A percentile compares a stretch with the other conserved stretches of the same genome.
These are phyloP conservation scores for Saccharomyces hybrid DNA, from an alignment of 1,139 yeast species.

Conservation along the genomic window DNA sequence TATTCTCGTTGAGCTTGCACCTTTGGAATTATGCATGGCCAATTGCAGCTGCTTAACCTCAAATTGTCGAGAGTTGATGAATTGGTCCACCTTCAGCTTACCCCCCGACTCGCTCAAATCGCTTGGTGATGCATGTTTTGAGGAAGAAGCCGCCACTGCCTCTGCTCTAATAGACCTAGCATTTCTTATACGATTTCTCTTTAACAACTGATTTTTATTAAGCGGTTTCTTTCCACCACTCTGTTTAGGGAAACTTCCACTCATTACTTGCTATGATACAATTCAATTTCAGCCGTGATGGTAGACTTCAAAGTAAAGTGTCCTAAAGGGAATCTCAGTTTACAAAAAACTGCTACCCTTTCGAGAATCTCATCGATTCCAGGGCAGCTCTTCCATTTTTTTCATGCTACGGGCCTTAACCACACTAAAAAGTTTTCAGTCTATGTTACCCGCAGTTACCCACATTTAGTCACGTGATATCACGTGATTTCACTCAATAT, in stretches of 20 bases:
- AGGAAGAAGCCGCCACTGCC: conserved; percentile 15
- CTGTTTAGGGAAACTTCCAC: neutral
- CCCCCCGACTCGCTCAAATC: conserved; percentile 38
- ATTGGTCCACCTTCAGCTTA: conserved; percentile 57
- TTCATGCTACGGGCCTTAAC: too few relatives aligned
- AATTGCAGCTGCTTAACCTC: conserved; percentile 72
- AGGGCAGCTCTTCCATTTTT: neutral
- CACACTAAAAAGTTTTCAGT: neutral
- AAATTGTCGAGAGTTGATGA: conserved; percentile 58
- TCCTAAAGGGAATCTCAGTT: too few relatives aligned
- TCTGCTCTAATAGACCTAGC: conserved; percentile 31
- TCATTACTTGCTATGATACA: neutral
- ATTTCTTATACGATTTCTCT: conserved; percentile 25
- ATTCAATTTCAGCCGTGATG: neutral
- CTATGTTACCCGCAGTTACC: too few relatives aligned
- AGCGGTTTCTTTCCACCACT: conserved; percentile 22
- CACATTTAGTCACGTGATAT: neutral
- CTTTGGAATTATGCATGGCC: conserved; percentile 66
- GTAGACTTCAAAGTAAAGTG: too few relatives aligned
- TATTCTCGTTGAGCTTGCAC: conserved; percentile 66
- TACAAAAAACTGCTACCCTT: neutral
- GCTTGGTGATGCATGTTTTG: conserved; percentile 7
- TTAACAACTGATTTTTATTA: conserved; percentile 25
- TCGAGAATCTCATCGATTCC: neutral
- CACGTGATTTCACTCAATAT: neutral